These are phyloP conservation scores for Stramenopiles sp. DNA, from an alignment of 352 stramenopile species.

Conservation along the genomic window DNA sequence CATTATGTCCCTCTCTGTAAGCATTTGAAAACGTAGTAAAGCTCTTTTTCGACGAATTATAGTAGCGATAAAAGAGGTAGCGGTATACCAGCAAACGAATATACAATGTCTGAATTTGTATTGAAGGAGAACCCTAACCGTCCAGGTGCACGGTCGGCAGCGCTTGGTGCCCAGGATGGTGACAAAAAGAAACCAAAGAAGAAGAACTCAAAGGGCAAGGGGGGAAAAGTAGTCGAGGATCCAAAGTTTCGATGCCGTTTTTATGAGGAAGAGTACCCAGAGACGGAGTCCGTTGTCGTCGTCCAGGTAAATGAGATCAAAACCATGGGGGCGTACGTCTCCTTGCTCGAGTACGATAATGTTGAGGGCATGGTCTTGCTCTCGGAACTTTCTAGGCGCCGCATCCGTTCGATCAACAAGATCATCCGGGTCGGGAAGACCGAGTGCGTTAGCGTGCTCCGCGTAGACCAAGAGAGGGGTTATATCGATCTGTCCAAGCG, in stretches of 20 bases:
- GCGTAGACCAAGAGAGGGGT: slow-evolving; percentile 99
- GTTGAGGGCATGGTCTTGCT: slow-evolving; percentile 99
- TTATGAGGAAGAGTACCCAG: slow-evolving; percentile 76
- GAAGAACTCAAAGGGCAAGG: not conserved
- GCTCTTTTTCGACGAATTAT: too few species aligned
- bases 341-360: slow-evolving; percentile 99
- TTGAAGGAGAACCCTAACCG: not conserved
- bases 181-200: slow-evolving; percentile 3
- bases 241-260: slow-evolving; percentile 43
- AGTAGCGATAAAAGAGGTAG: too few species aligned
- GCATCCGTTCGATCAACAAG: slow-evolving; percentile 99
- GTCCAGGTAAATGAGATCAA: slow-evolving; percentile 85
- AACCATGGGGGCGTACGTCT: slow-evolving; percentile 99
- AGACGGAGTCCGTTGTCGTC: slow-evolving; percentile 93
- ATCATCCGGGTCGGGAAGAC: slow-evolving; percentile 98
- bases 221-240: not conserved
- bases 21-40: too few species aligned
- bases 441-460: slow-evolving; percentile 97
- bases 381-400: slow-evolving; percentile 89
- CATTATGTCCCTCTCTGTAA: too few species aligned
- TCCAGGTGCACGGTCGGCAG: not conserved
- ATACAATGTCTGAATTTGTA: not conserved
- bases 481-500: slow-evolving; percentile 99
- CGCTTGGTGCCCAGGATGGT: too few species aligned
- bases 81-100: too few species aligned